Conservation (phyloP, 2,329 filamentous ascomycete species). For the Dendrostoma leiphaemia region DNA sequence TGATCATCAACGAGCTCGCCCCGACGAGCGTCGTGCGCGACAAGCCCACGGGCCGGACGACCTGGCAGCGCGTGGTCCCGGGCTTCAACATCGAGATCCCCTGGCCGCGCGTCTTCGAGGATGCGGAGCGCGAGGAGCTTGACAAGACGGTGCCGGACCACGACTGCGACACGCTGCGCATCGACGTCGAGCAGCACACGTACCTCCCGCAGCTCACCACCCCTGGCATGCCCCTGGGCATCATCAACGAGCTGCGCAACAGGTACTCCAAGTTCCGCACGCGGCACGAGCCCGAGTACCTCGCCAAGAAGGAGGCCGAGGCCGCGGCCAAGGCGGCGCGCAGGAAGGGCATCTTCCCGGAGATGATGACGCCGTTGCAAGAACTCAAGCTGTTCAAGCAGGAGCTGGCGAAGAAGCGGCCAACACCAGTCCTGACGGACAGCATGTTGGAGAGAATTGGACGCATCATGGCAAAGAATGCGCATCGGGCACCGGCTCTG, state of each 20-base stretch:
- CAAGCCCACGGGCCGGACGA: constrained; percentile 44
- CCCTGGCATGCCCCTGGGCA: constrained; percentile 73
- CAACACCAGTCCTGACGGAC: constrained; percentile 54
- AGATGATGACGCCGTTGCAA: constrained; percentile 56
- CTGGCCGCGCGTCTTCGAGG: constrained; percentile 57
- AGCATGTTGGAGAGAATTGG: constrained; percentile 63
- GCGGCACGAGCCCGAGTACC: constrained; percentile 73
- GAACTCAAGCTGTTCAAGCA: constrained; percentile 57
- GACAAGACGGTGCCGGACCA: constrained; percentile 42
- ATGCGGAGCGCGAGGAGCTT: constrained; percentile 42
- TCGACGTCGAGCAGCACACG: constrained; percentile 70
- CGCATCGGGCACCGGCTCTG: constrained; percentile 38
- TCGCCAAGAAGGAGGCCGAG: constrained; percentile 46
- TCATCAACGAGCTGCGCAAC: constrained; percentile 84
- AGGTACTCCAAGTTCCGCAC: constrained; percentile 80
- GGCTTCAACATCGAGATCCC: constrained; percentile 72
- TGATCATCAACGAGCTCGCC: constrained; percentile 71
- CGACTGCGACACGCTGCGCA: constrained; percentile 69
- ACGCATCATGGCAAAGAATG: constrained; percentile 57
- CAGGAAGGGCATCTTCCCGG: constrained; percentile 31
- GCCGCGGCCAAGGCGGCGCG: constrained; percentile 34
- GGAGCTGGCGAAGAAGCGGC: constrained; percentile 48
- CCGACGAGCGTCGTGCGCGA: constrained; percentile 49
- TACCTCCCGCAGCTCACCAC: constrained; percentile 76
- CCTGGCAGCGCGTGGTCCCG: constrained; percentile 61